These are phyloP conservation scores for Pholiota conissans DNA, from an alignment of 768 basidiomycete genomes.

Conservation along the genomic window DNA sequence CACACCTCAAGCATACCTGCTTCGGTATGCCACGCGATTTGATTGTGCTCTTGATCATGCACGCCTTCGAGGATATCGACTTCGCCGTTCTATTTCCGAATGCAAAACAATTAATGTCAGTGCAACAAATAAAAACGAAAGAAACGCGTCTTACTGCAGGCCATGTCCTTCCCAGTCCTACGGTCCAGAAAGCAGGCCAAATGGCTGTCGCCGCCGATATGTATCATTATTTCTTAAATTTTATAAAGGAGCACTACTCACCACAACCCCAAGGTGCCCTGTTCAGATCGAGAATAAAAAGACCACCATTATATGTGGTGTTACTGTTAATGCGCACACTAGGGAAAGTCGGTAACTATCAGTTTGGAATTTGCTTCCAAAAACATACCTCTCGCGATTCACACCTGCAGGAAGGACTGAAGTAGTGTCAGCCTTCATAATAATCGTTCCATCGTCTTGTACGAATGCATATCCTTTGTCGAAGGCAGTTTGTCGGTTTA, in stretches of 20 bases:
- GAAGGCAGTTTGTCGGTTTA: conserved; percentile 57
- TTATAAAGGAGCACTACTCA: conserved; percentile 28
- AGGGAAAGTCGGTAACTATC: conserved; percentile 54
- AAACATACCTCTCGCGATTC: conserved; percentile 68
- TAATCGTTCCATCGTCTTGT: conserved; percentile 54
- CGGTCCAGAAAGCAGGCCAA: conserved; percentile 85
- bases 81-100: conserved; percentile 58
- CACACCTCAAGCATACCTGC: conserved; percentile 9
- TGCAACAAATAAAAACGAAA: background rate
- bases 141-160: background rate
- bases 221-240: background rate
- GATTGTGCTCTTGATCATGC: conserved; percentile 81
- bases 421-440: conserved; percentile 79
- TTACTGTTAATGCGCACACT: conserved; percentile 81
- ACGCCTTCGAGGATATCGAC: conserved; percentile 86
- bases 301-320: conserved; percentile 67
- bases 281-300: conserved; percentile 84
- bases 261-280: conserved; percentile 92
- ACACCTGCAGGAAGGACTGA: conserved; percentile 53
- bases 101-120: conserved; percentile 8
- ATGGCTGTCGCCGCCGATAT: conserved; percentile 42
- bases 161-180: conserved; percentile 40
- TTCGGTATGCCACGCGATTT: conserved; percentile 76
- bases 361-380: too few relatives aligned
- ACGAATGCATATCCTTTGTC: conserved; percentile 55